Percentiles rank a stretch among this genome's conserved stretches.
Evolutionary conservation across 441 rosid genomes (phyloP).

Genomic region (Populus tomentosa): DNA sequence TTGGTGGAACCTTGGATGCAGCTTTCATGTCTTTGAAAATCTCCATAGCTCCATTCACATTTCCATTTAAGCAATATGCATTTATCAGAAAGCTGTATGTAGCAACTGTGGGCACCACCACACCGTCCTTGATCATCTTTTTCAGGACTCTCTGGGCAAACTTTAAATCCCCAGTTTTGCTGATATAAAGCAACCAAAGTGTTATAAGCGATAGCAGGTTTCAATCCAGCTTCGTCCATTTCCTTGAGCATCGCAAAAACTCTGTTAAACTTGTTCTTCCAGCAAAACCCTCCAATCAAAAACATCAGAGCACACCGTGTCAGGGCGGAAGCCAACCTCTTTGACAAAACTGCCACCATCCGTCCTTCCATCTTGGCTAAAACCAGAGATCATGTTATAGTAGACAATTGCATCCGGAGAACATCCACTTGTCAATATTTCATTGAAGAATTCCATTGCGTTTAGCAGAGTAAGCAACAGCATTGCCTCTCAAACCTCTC

Average conservation of each 20-base stretch:
- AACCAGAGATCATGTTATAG: slow-evolving; percentile 55
- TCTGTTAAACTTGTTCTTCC: slow-evolving; percentile 42
- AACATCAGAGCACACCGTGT: slow-evolving; percentile 54
- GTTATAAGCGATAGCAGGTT: slow-evolving; percentile 53
- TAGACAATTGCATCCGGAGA: slow-evolving; percentile 51
- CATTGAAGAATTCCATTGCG: slow-evolving; percentile 50
- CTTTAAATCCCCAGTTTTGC: slow-evolving; percentile 37
- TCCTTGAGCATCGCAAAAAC: slow-evolving; percentile 53
- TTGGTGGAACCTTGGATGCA: slow-evolving; percentile 41
- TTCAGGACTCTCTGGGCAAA: slow-evolving; percentile 37
- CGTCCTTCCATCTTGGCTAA: slow-evolving; percentile 59
- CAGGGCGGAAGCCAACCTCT: slow-evolving; percentile 54
- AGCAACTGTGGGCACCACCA: slow-evolving; percentile 45
- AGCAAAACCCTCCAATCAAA: slow-evolving; percentile 52
- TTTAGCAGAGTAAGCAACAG: slow-evolving; percentile 42
- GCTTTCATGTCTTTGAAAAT: slow-evolving; percentile 47
- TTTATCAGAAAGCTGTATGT: slow-evolving; percentile 58
- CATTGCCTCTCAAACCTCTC: slow-evolving; percentile 48
- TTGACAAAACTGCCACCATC: slow-evolving; percentile 45
- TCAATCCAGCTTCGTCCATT: slow-evolving; percentile 50
- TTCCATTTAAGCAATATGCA: slow-evolving; percentile 47
- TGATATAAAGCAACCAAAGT: slow-evolving; percentile 46
- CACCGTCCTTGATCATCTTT: slow-evolving; percentile 45
- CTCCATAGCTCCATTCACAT: slow-evolving; percentile 50
- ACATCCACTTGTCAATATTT: slow-evolving; percentile 44